Evolutionary conservation across 225 moss, liverwort and hornwort genomes (phyloP), one percentile per base, ranked within the genome.

Genomic region (Polytrichum commune): DNA sequence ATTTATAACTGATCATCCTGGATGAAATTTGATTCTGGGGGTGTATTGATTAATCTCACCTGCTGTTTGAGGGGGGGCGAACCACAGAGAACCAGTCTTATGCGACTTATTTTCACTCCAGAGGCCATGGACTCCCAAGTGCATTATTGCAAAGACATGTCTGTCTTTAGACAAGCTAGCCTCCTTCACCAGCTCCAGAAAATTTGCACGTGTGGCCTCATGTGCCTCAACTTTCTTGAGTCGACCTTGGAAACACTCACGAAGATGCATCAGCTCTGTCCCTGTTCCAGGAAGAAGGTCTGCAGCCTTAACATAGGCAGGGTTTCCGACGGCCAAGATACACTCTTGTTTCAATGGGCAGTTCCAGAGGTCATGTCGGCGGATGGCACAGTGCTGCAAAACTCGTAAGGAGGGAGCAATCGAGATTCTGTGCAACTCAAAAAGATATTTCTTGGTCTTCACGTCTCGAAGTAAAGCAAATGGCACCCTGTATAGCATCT

Each of bases 381-480:
- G 76, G 58, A 22, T 10, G 30, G 60, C 8, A 29, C 76, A 77
- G 60, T 71, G 58, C 65, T 71, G 76, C 19, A 77, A 18, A 0
- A 60, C 60, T 66, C 65, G 76, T 65, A 77, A 29, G 0, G 76
- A 77, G 27, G 76, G 76, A 29, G 71, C 28, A 24, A 77, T 54
- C 27, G 71, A 18, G 6, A 66, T 77, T 20, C 72, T 46, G 61
- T 67, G 71, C 0, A 67, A 19, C 26, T 77, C 18, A 30, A 72
- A 77, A 1, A 77, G 66, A 71, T 72, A 67, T n/a, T 77, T 77
- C 66, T 72, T 5, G 24, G 53, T 66, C 23, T 25, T 54, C 26
- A 20, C 53, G 20, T 77, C 61, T 72, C 76, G 76, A 24, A 77
- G 76, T 16, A 71, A 66, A 77, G 76, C 66, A 77, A 71, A 77